Conservation (phyloP, 495 filamentous ascomycete genomes). For the Daldinia caldariorum region DNA sequence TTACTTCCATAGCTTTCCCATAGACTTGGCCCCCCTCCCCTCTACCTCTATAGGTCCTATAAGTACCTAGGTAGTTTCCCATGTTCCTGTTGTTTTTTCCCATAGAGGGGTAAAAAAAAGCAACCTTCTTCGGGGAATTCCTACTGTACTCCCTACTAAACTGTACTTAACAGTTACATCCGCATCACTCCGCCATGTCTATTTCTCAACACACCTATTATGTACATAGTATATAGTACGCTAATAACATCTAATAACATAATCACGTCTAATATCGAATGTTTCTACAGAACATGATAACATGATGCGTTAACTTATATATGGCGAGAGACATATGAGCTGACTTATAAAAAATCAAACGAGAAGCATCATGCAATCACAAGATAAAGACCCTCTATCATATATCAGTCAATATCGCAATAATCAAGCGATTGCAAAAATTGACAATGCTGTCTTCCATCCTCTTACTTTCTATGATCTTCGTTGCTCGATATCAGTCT, state of each 20-base stretch:
- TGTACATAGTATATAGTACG: no score
- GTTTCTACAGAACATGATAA: constrained; percentile 26
- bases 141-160: constrained; percentile 37
- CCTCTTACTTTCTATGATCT: not conserved
- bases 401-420: constrained; percentile 23
- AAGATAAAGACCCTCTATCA: constrained; percentile 29
- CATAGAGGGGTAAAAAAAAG: constrained; percentile 35
- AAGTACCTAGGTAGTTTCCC: constrained; percentile 4
- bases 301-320: constrained; percentile 24
- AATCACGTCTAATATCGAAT: constrained; percentile 36
- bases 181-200: constrained; percentile 23
- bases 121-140: constrained; percentile 35
- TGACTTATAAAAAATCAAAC: constrained; percentile 39
- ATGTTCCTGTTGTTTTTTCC: not conserved
- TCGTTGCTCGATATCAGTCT: not conserved
- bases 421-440: not conserved
- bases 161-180: constrained; percentile 40
- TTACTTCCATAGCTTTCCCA: constrained; percentile 1
- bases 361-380: constrained; percentile 33
- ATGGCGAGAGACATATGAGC: constrained; percentile 32
- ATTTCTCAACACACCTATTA: not conserved
- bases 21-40: constrained; percentile 22
- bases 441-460: not conserved
- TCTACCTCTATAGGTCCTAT: constrained; percentile 1
- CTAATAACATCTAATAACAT: constrained; percentile 25